phyloP scores from a whole-genome alignment of 2,329 filamentous ascomycete species.

The Colletotrichum aenigma region DNA sequence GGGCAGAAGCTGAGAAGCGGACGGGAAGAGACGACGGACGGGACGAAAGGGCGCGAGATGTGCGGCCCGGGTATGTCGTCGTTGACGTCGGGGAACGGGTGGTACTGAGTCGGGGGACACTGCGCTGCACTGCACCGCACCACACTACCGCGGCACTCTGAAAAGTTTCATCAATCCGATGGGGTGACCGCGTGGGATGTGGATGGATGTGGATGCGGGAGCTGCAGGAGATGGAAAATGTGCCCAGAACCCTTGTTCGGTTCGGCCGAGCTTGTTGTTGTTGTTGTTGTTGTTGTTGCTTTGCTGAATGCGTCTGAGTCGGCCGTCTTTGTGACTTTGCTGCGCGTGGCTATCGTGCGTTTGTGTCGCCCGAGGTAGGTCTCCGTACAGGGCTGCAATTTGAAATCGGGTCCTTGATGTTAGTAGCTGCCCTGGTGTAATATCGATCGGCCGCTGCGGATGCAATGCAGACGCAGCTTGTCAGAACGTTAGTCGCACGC shows the following conservation, averaged over 20 bases:
- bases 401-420: not conserved
- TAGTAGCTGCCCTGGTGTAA: not conserved
- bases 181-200: not conserved
- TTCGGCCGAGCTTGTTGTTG: not conserved
- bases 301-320: not conserved
- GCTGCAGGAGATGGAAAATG: not conserved
- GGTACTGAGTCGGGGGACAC: not conserved
- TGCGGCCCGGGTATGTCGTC: not conserved
- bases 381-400: not conserved
- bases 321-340: not conserved
- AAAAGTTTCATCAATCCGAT: conserved; percentile 9
- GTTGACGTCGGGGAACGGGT: not conserved
- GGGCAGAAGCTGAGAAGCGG: not conserved
- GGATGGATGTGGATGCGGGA: not conserved
- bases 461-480: not conserved
- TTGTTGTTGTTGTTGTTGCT: not conserved
- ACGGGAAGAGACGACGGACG: not conserved
- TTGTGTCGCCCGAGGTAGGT: not conserved
- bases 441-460: not conserved
- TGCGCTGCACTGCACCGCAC: not conserved
- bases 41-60: not conserved
- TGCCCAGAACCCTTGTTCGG: not conserved
- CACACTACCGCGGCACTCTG: not conserved
- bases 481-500: not conserved
- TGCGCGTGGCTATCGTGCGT: not conserved